Base-by-base conservation (phyloP, 768 basidiomycete genomes). In the Tephrocybe sp. region DNA sequence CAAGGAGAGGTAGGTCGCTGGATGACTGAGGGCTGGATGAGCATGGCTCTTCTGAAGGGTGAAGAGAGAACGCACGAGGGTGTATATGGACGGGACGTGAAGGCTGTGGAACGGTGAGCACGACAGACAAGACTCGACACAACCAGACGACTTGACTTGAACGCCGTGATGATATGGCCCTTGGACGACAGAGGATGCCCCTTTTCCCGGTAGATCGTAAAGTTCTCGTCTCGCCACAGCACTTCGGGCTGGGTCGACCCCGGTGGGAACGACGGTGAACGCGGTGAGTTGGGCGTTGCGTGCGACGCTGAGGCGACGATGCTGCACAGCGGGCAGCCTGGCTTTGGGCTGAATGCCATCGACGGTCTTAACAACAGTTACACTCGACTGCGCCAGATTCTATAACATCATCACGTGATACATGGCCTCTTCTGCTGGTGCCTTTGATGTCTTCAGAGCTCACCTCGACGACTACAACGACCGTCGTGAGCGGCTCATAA, bases 401-500 rank as follows among this genome's bases (percentile, higher is more conserved):
- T 22, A 11, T 21, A 22, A 34, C 5, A 29, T 5, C 27, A 5
- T 12, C 57, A 61, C 53, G 56, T 59, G 53, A 55, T 24, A 45
- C 33, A 45, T 54, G 57, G 42, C 49, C 24, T 52, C 56, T 11
- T 54, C 59, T 22, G 57, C 73, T 49, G 48, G 65, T 27, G 45
- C 61, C 31, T 94, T 94, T 61, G 69, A 79, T 33, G 53, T 56
- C 12, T 92, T 88, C 69, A 79, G 87, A 56, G 75, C 73, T 39
- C 79, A 89, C 45, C 73, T 94, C 29, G 93, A 95, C 70, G 80
- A 84, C 25, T 75, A 89, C 67, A 83, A 94, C 64, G 94, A 97
- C 65, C 76, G 86, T 51, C 75, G 94, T 43, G 97, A 99, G 63
- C 78, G 88, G 16, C 77, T 98, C 56, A 93, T 97, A 64, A 97